These are phyloP conservation scores for Dactylorhiza incarnata DNA, from an alignment of 106 monocot species.

Conservation along the genomic window DNA sequence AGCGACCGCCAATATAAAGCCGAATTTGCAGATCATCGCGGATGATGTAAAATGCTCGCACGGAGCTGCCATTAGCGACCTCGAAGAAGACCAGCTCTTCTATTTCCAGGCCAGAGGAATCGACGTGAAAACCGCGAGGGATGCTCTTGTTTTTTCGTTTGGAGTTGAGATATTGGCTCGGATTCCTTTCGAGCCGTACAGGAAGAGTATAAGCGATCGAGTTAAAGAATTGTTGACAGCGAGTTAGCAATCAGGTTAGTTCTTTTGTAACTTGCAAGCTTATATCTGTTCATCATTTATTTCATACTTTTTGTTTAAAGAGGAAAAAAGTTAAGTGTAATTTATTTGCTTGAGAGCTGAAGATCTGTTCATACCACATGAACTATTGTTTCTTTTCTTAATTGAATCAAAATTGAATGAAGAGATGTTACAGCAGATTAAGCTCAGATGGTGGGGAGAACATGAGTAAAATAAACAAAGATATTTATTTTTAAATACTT, in stretches of 20 bases:
- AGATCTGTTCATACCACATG: too few species aligned
- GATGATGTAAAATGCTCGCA: slow-evolving; percentile 95
- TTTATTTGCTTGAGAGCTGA: too few species aligned
- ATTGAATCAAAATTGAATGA: too few species aligned
- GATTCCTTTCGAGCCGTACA: slow-evolving; percentile 44
- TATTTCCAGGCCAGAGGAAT: slow-evolving; percentile 81
- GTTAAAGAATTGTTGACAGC: slow-evolving; percentile 42
- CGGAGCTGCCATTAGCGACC: slow-evolving; percentile 86
- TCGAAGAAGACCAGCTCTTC: slow-evolving; percentile 78
- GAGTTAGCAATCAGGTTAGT: neutral
- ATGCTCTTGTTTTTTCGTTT: slow-evolving; percentile 79
- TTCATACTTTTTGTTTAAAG: neutral
- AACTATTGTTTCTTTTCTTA: too few species aligned
- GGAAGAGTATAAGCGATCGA: slow-evolving; percentile 31
- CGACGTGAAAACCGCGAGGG: slow-evolving; percentile 58
- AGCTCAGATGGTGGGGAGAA: too few species aligned
- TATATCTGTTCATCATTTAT: neutral
- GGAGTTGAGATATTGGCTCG: slow-evolving; percentile 68
- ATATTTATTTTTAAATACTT: too few species aligned
- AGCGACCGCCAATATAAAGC: slow-evolving; percentile 82
- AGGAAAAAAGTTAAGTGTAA: neutral
- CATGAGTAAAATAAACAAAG: too few species aligned
- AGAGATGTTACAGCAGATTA: too few species aligned
- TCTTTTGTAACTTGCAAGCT: neutral
- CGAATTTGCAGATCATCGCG: slow-evolving; percentile 88